Percentiles rank a stretch among this genome's conserved stretches.
Evolutionary conservation across 306 rosid genomes (phyloP).

Genomic region (Alnus rubra): DNA sequence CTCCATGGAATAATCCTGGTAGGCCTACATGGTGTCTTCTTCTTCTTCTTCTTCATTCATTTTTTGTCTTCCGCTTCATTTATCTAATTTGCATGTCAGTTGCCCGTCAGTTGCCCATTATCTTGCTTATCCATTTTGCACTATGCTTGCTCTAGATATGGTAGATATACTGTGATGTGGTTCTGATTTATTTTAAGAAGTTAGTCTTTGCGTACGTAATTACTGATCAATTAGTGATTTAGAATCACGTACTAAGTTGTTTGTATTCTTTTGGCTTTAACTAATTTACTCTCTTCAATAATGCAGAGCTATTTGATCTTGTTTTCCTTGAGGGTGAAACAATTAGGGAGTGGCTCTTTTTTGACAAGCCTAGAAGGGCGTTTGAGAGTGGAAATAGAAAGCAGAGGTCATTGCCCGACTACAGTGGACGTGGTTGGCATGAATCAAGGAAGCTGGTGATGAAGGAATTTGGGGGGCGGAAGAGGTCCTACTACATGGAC

Average conservation of each 20-base stretch:
- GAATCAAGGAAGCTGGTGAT: constrained; percentile 96
- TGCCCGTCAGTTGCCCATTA: not conserved
- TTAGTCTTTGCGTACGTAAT: not conserved
- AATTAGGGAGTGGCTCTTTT: constrained; percentile 94
- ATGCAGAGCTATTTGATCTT: constrained; percentile 84
- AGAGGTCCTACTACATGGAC: constrained; percentile 97
- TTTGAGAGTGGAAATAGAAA: constrained; percentile 85
- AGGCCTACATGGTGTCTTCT: constrained; percentile 19
- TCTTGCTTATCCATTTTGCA: constrained; percentile 18
- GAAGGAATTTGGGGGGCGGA: constrained; percentile 86
- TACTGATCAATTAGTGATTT: not conserved
- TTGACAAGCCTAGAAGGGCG: constrained; percentile 95
- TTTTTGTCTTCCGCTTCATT: constrained; percentile 7
- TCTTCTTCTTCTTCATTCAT: not conserved
- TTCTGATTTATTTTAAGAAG: not conserved
- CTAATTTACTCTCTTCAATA: constrained; percentile 5
- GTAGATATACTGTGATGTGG: not conserved
- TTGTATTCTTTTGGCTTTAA: constrained; percentile 21
- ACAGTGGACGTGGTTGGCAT: constrained; percentile 95
- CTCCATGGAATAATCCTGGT: constrained; percentile 98
- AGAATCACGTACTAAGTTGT: not conserved
- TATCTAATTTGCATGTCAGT: constrained; percentile 3
- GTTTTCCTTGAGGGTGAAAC: constrained; percentile 73
- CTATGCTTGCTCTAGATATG: constrained; percentile 16
- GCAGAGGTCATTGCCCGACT: constrained; percentile 90